Base-by-base conservation (phyloP, 106 monocot species). In the Dendrobium catenatum region DNA sequence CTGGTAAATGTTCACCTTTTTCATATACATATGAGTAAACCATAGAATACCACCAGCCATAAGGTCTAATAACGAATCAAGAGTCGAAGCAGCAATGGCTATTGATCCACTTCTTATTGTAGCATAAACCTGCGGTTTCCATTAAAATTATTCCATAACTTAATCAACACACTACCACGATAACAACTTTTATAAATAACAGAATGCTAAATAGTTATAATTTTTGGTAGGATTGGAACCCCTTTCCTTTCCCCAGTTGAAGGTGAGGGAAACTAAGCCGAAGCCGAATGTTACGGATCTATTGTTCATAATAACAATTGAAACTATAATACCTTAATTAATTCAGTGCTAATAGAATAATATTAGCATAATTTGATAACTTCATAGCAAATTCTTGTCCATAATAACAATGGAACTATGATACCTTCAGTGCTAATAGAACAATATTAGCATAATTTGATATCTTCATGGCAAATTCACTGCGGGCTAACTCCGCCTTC, bases 1-100 rank as follows among this genome's bases (percentile, higher is more conserved):
- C 55, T 91, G 81, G 76, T 96, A 96, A 37, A 93, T 76, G 61
- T 96, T 96, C 26, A 88, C 86, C 49, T 72, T 90, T 76, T 93
- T 91, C 96, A 96, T 96, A 4, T 91, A 91, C 17, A 96, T 61
- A 85, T 93, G 93, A 9, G 93, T 91, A 75, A 96, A 96, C 96
- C 96, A 96, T 2, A 96, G 93, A 37, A 96, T 93, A 9, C 91
- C 89, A 9, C 96, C 96, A 3, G 96, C 93, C 91, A 96, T 86
- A 41, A 96, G 89, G 85, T 96, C 96, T 41, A 96, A 55, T 77
- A 96, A 80, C 1, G 96, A 96, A 82, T 96, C 96, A 18, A 96
- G 86, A 19, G 96, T 96, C 8, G 96, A 96, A 31, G 96, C 96
- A 78, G 93, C 93, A 76, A 96, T 91, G 55, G 93, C 96, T 9